A percentile compares a stretch with the other conserved stretches of the same genome.
These are phyloP conservation scores for Peronospora farinosa DNA, from an alignment of 352 stramenopile species.

Conservation along the genomic window DNA sequence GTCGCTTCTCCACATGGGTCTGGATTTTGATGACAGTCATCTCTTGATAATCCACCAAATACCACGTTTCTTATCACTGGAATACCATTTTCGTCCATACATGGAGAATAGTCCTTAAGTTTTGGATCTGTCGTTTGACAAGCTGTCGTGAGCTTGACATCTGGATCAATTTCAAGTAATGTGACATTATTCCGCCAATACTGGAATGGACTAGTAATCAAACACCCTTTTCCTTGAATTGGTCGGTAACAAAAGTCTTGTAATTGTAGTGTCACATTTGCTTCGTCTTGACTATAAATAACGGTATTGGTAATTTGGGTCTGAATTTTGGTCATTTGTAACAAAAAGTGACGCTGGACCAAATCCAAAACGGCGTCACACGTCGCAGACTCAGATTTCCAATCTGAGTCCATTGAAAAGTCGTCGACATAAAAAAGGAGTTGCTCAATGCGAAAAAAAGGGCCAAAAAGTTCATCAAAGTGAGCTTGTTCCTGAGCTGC, in stretches of 20 bases:
- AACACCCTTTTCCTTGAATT: conserved; percentile 69
- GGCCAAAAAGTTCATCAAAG: conserved; percentile 77
- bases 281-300: conserved; percentile 19
- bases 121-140: conserved; percentile 70
- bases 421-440: conserved; percentile 74
- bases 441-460: conserved; percentile 84
- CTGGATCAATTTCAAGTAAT: conserved; percentile 53
- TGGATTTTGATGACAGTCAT: conserved; percentile 66
- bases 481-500: conserved; percentile 56
- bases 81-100: conserved; percentile 87
- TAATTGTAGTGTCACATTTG: conserved; percentile 38
- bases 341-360: conserved; percentile 51
- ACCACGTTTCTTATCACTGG: conserved; percentile 86
- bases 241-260: conserved; percentile 76
- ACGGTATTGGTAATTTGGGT: conserved; percentile 39
- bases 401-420: conserved; percentile 1
- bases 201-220: conserved; percentile 80
- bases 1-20: conserved; percentile 81
- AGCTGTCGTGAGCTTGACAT: conserved; percentile 83
- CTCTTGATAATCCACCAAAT: conserved; percentile 63
- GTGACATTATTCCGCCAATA: conserved; percentile 64
- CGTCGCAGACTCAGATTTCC: conserved; percentile 1
- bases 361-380: conserved; percentile 40
- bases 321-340: conserved; percentile 61
- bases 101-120: conserved; percentile 54